These are phyloP conservation scores for Euphorbia pulcherrima DNA, from an alignment of 345 rosid species.

Conservation along the genomic window DNA sequence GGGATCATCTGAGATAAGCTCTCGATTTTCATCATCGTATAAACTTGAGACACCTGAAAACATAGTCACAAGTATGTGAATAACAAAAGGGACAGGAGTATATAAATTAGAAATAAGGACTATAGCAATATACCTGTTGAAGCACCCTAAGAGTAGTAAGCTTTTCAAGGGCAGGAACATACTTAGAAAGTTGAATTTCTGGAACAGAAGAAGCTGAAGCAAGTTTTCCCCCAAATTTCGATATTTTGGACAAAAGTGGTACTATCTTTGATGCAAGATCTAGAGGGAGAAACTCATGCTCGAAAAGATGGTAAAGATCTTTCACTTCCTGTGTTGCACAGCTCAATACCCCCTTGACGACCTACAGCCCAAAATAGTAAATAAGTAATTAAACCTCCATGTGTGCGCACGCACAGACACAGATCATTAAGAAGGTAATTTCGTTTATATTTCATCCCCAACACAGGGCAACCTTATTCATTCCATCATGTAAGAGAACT, in stretches of 20 bases:
- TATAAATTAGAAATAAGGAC: background rate
- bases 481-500: background rate
- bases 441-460: background rate
- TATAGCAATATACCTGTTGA: slow-evolving; percentile 55
- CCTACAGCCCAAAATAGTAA: slow-evolving; percentile 39
- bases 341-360: slow-evolving; percentile 79
- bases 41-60: slow-evolving; percentile 82
- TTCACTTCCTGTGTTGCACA: slow-evolving; percentile 97
- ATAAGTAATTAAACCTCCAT: no score
- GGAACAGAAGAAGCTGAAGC: slow-evolving; percentile 86
- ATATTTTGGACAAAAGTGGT: slow-evolving; percentile 66
- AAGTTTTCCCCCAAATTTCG: slow-evolving; percentile 87
- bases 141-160: slow-evolving; percentile 84
- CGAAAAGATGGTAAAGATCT: slow-evolving; percentile 84
- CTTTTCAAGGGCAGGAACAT: slow-evolving; percentile 80
- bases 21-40: slow-evolving; percentile 77
- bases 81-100: background rate
- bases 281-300: slow-evolving; percentile 80
- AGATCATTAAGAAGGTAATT: no score
- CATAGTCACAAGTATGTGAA: background rate
- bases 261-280: slow-evolving; percentile 79
- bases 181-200: slow-evolving; percentile 77
- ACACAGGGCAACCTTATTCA: background rate
- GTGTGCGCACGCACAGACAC: no score
- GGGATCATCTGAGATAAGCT: slow-evolving; percentile 80